phyloP scores from a whole-genome alignment of 192 early-diverging fungal species.

The Coemansia reversa region DNA sequence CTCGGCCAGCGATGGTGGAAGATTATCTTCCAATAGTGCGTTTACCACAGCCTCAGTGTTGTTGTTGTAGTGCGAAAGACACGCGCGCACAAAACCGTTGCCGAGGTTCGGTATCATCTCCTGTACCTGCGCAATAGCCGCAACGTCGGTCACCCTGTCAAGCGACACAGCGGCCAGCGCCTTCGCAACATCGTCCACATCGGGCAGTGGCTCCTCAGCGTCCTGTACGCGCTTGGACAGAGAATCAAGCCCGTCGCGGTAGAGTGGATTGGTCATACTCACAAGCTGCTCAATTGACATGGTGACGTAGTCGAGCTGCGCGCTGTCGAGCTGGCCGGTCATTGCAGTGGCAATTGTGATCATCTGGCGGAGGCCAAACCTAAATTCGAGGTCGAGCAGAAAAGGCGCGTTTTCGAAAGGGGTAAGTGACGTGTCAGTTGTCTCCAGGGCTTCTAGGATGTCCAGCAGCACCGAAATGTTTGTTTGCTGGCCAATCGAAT shows the following conservation, averaged over 20 bases:
- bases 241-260: conserved; percentile 24
- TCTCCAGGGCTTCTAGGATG: conserved; percentile 63
- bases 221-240: conserved; percentile 4
- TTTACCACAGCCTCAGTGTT: conserved; percentile 74
- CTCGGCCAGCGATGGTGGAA: conserved; percentile 64
- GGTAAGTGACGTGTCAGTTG: conserved; percentile 55
- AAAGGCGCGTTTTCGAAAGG: conserved; percentile 76
- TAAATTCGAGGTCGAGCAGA: conserved; percentile 79
- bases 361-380: conserved; percentile 62
- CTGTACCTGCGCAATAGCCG: conserved; percentile 74
- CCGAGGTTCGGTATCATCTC: conserved; percentile 89
- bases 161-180: conserved; percentile 15
- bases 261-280: conserved; percentile 53
- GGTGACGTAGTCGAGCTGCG: conserved; percentile 63
- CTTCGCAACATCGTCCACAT: conserved; percentile 5
- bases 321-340: conserved; percentile 44
- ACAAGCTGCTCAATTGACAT: conserved; percentile 71
- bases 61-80: conserved; percentile 66
- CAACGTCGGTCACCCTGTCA: background rate
- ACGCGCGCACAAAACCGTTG: conserved; percentile 87
- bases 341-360: conserved; percentile 34
- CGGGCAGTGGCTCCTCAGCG: conserved; percentile 8
- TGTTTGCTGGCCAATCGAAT: conserved; percentile 53
- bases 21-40: conserved; percentile 72
- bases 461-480: conserved; percentile 49